Conservation (phyloP, 2,329 filamentous ascomycete species). For the Hypoxylon sp. region DNA sequence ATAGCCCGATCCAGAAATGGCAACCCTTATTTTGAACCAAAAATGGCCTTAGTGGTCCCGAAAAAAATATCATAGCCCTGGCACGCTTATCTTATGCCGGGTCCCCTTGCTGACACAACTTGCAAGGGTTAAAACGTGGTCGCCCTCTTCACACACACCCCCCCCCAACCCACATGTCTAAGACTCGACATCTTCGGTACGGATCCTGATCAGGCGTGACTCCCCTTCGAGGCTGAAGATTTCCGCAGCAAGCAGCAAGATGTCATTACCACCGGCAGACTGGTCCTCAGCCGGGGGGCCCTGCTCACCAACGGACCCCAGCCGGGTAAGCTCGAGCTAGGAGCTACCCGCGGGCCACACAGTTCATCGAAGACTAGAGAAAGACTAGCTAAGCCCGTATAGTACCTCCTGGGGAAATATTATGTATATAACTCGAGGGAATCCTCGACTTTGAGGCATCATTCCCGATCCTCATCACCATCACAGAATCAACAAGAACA, state of each 20-base stretch:
- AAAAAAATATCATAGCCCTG: conserved; percentile 26
- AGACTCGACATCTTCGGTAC: conserved; percentile 35
- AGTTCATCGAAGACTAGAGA: not conserved
- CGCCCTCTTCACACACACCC: conserved; percentile 18
- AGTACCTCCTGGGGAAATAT: no score
- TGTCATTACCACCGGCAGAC: conserved; percentile 37
- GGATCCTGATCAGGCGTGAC: conserved; percentile 32
- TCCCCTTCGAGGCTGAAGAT: conserved; percentile 38
- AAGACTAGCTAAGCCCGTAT: no score
- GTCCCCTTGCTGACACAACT: conserved; percentile 3
- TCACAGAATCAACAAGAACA: conserved; percentile 42
- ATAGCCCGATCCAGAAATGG: conserved; percentile 30
- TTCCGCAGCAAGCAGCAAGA: conserved; percentile 26
- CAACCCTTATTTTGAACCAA: conserved; percentile 16
- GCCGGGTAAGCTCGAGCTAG: conserved; percentile 31
- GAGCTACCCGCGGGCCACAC: conserved; percentile 26
- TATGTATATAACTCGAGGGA: conserved; percentile 48
- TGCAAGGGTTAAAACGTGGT: conserved; percentile 33
- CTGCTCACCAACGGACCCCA: conserved; percentile 24
- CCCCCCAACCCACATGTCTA: conserved; percentile 22
- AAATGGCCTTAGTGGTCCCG: conserved; percentile 14
- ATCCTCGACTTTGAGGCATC: conserved; percentile 43
- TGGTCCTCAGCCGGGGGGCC: conserved; percentile 31
- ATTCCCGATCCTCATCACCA: conserved; percentile 29
- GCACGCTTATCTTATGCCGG: conserved; percentile 11